phyloP scores from a whole-genome alignment of 1,284 basidiomycete species.

The Pholiota adiposa region DNA sequence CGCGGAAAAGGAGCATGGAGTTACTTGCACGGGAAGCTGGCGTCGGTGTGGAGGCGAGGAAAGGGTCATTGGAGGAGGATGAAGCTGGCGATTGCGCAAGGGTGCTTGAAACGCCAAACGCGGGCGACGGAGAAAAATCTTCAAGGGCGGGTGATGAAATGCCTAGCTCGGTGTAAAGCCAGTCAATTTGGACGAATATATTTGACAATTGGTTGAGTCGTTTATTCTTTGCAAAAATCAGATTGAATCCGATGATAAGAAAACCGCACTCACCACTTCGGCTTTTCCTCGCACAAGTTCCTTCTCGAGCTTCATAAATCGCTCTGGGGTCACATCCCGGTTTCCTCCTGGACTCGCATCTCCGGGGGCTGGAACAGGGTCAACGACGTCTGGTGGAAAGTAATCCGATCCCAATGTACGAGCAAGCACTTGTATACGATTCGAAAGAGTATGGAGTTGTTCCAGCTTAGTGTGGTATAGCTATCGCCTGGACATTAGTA shows the following conservation, averaged over 20 bases:
- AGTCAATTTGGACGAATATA: slow-evolving; percentile 74
- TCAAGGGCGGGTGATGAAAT: slow-evolving; percentile 59
- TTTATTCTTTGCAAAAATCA: slow-evolving; percentile 52
- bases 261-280: slow-evolving; percentile 65
- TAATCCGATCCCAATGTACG: slow-evolving; percentile 66
- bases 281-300: slow-evolving; percentile 79
- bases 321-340: slow-evolving; percentile 75
- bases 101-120: slow-evolving; percentile 34
- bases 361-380: slow-evolving; percentile 45
- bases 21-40: slow-evolving; percentile 45
- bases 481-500: slow-evolving; percentile 36
- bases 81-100: slow-evolving; percentile 45
- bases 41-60: slow-evolving; percentile 55
- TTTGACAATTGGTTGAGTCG: slow-evolving; percentile 67
- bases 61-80: slow-evolving; percentile 48
- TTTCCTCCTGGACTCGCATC: slow-evolving; percentile 46
- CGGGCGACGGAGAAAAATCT: slow-evolving; percentile 45
- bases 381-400: slow-evolving; percentile 60
- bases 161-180: slow-evolving; percentile 80
- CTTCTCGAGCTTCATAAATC: slow-evolving; percentile 78
- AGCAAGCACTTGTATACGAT: slow-evolving; percentile 60
- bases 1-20: slow-evolving; percentile 33
- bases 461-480: slow-evolving; percentile 81
- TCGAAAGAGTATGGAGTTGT: slow-evolving; percentile 67
- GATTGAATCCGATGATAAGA: not conserved